Percentiles rank a stretch among this genome's conserved stretches.
Conservation (phyloP, 768 basidiomycete genomes). For the Cystoderma amianthinum region DNA sequence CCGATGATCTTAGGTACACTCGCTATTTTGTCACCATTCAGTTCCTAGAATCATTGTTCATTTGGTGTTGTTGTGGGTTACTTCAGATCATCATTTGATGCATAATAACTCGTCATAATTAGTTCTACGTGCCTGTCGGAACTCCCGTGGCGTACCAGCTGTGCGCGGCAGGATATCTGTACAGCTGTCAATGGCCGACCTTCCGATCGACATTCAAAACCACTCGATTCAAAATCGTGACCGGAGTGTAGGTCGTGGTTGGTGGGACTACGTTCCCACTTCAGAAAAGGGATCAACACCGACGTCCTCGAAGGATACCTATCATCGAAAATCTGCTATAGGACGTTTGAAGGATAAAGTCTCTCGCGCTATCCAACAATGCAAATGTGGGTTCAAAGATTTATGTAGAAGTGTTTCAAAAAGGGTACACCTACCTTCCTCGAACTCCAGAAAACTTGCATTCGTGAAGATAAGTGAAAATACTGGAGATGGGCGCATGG, state of each 20-base stretch:
- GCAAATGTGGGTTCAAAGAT: background rate
- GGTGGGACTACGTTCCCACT: conserved; percentile 47
- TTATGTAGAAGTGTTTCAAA: background rate
- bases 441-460: background rate
- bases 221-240: conserved; percentile 11
- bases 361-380: background rate
- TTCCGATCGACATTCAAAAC: conserved; percentile 20
- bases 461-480: conserved; percentile 5
- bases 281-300: conserved; percentile 10
- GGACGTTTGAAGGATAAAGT: background rate
- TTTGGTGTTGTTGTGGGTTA: conserved; percentile 52
- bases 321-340: background rate
- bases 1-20: conserved; percentile 23
- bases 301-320: background rate
- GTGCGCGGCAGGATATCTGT: conserved; percentile 52
- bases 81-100: background rate
- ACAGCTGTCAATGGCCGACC: conserved; percentile 35
- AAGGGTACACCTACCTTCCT: background rate
- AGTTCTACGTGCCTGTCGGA: conserved; percentile 48
- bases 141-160: conserved; percentile 39
- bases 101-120: conserved; percentile 38
- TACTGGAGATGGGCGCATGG: conserved; percentile 6
- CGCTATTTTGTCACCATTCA: conserved; percentile 40
- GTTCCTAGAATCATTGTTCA: conserved; percentile 48
- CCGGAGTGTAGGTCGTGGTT: conserved; percentile 28